These are phyloP conservation scores for Pyrenophora tritici-repentis DNA, from an alignment of 2,329 filamentous ascomycete genomes.

Conservation along the genomic window DNA sequence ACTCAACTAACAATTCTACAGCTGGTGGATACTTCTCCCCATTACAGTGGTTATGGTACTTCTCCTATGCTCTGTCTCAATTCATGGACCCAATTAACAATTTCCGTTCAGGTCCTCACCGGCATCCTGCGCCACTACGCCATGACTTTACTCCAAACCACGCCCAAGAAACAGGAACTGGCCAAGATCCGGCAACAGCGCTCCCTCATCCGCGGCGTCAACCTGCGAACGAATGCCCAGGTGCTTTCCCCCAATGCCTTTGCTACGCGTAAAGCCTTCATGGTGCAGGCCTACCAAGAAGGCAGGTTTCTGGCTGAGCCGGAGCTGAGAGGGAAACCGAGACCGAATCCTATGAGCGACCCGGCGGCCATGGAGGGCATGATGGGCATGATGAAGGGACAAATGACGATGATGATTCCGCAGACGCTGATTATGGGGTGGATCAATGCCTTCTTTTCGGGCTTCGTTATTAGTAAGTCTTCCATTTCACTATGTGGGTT, in stretches of 20 bases:
- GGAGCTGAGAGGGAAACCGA: conserved; percentile 80
- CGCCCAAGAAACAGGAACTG: conserved; percentile 80
- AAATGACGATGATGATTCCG: conserved; percentile 99
- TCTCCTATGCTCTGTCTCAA: background rate
- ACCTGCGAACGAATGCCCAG: conserved; percentile 80
- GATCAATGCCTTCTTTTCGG: conserved; percentile 99
- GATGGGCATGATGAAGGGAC: conserved; percentile 99
- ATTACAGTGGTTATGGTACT: conserved; percentile 95
- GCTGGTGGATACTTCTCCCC: conserved; percentile 98
- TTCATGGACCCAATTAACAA: conserved; percentile 12
- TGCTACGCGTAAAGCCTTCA: conserved; percentile 75
- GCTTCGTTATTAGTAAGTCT: conserved; percentile 88
- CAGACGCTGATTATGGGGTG: conserved; percentile 99
- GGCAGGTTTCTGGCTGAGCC: conserved; percentile 90
- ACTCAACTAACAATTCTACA: conserved; percentile 52
- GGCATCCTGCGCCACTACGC: conserved; percentile 96
- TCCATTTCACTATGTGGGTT: background rate
- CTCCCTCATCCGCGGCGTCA: conserved; percentile 79
- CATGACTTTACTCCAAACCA: conserved; percentile 82
- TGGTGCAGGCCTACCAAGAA: conserved; percentile 80
- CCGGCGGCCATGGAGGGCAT: conserved; percentile 98
- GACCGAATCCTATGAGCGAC: conserved; percentile 92
- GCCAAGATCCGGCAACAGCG: conserved; percentile 82
- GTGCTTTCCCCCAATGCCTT: conserved; percentile 80
- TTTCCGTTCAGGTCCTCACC: conserved; percentile 73